These are phyloP conservation scores for Trichoderma koningiopsis DNA, from an alignment of 2,329 filamentous ascomycete genomes.

Conservation along the genomic window DNA sequence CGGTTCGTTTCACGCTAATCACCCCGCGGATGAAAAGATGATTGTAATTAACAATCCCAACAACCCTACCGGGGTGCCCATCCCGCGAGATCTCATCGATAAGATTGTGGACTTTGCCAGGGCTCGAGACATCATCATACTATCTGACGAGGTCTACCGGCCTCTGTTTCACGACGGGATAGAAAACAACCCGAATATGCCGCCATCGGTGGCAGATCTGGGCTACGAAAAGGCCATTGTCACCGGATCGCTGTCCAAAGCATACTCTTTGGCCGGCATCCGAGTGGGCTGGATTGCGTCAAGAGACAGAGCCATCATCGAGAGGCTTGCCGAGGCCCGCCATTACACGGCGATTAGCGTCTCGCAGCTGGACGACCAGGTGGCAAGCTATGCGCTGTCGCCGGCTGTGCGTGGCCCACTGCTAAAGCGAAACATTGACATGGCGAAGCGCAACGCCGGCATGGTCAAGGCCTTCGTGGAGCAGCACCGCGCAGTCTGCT, in stretches of 20 bases:
- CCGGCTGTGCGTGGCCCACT: conserved; percentile 43
- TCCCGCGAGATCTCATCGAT: conserved; percentile 62
- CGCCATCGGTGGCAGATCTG: conserved; percentile 66
- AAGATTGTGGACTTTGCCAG: conserved; percentile 65
- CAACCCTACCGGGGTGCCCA: conserved; percentile 76
- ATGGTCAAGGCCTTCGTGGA: conserved; percentile 69
- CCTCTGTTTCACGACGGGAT: conserved; percentile 72
- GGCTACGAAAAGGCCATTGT: conserved; percentile 71
- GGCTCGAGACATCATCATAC: conserved; percentile 63
- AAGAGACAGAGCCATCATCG: conserved; percentile 62
- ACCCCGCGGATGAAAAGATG: conserved; percentile 55
- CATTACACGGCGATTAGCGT: conserved; percentile 89
- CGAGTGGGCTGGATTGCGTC: conserved; percentile 82
- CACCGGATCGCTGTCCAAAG: conserved; percentile 83
- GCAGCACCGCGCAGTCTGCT: conserved; percentile 62
- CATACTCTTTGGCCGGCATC: conserved; percentile 80
- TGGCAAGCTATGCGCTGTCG: conserved; percentile 75
- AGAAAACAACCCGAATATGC: conserved; percentile 44
- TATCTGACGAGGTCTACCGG: conserved; percentile 81
- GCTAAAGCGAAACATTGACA: conserved; percentile 57
- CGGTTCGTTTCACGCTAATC: conserved; percentile 46
- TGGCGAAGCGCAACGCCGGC: conserved; percentile 68
- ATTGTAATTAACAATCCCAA: conserved; percentile 71
- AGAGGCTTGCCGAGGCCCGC: conserved; percentile 63
- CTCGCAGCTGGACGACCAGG: conserved; percentile 76